phyloP scores from a whole-genome alignment of 768 basidiomycete genomes.

The Amanita molliuscula region DNA sequence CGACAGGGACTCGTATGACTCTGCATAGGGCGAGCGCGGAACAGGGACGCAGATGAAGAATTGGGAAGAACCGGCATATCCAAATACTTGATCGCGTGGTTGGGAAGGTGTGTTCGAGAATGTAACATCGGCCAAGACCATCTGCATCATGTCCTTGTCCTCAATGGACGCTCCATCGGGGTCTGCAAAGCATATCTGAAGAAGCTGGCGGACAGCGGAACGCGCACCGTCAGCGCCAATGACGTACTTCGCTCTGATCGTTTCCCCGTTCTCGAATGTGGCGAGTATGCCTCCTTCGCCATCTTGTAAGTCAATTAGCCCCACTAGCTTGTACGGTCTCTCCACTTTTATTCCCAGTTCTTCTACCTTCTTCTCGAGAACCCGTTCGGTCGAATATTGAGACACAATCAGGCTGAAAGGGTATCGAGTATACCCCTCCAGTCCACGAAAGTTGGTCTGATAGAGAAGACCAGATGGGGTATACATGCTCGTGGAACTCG shows the following conservation, averaged over 20 bases:
- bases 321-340: slow-evolving; percentile 28
- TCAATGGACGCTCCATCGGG: slow-evolving; percentile 22
- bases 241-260: slow-evolving; percentile 33
- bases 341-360: slow-evolving; percentile 21
- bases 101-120: slow-evolving; percentile 19
- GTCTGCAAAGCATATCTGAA: slow-evolving; percentile 33
- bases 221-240: slow-evolving; percentile 42
- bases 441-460: slow-evolving; percentile 19
- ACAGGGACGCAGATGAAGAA: slow-evolving; percentile 27
- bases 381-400: slow-evolving; percentile 32
- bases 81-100: slow-evolving; percentile 11
- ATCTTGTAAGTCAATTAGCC: slow-evolving; percentile 23
- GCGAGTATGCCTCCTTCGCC: slow-evolving; percentile 23
- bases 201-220: slow-evolving; percentile 33
- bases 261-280: slow-evolving; percentile 33
- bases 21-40: slow-evolving; percentile 14
- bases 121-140: slow-evolving; percentile 38
- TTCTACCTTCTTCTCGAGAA: slow-evolving; percentile 24
- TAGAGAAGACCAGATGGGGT: slow-evolving; percentile 20
- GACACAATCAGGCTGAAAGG: slow-evolving; percentile 33
- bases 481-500: slow-evolving; percentile 14
- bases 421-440: slow-evolving; percentile 30
- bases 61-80: slow-evolving; percentile 17
- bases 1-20: slow-evolving; percentile 7
- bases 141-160: slow-evolving; percentile 22